A percentile compares a stretch with the other conserved stretches of the same genome.
phyloP scores from a whole-genome alignment of 148 eudicot genomes.

The Camellia granthamiana region DNA sequence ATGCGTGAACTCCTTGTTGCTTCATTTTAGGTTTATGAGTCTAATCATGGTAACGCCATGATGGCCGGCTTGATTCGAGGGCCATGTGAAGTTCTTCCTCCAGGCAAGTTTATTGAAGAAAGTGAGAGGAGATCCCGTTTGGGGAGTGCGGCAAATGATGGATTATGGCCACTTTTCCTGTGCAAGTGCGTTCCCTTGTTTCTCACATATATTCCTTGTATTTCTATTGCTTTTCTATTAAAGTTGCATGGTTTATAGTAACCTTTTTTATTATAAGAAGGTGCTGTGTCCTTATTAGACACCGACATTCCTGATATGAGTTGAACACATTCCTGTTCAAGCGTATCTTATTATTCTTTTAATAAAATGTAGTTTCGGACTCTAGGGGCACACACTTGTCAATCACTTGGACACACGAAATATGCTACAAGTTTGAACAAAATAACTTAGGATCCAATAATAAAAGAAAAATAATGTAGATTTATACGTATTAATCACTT shows the following conservation, averaged over 20 bases:
- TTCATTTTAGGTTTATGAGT: slow-evolving; percentile 73
- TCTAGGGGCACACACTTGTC: too few relatives aligned
- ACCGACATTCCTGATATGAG: too few relatives aligned
- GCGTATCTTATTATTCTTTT: too few relatives aligned
- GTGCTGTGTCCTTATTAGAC: too few relatives aligned
- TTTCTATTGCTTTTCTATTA: not conserved
- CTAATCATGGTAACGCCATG: slow-evolving; percentile 51
- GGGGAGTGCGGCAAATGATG: slow-evolving; percentile 31
- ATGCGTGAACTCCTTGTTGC: slow-evolving; percentile 11
- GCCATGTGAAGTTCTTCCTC: slow-evolving; percentile 81
- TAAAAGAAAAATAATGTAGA: too few relatives aligned
- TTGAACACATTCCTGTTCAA: too few relatives aligned
- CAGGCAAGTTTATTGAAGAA: slow-evolving; percentile 61
- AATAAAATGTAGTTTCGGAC: too few relatives aligned
- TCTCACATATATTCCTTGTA: slow-evolving; percentile 6
- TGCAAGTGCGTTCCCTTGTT: slow-evolving; percentile 59
- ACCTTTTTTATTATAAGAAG: not conserved
- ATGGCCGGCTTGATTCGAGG: slow-evolving; percentile 68
- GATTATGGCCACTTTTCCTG: slow-evolving; percentile 47
- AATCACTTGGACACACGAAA: too few relatives aligned
- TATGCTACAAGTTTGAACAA: too few relatives aligned
- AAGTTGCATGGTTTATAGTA: slow-evolving; percentile 5
- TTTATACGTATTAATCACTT: too few relatives aligned
- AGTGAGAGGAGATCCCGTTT: slow-evolving; percentile 36
- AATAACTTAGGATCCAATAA: too few relatives aligned